phyloP scores from a whole-genome alignment of 164 flowering plant genomes.

The Macadamia tetraphylla region DNA sequence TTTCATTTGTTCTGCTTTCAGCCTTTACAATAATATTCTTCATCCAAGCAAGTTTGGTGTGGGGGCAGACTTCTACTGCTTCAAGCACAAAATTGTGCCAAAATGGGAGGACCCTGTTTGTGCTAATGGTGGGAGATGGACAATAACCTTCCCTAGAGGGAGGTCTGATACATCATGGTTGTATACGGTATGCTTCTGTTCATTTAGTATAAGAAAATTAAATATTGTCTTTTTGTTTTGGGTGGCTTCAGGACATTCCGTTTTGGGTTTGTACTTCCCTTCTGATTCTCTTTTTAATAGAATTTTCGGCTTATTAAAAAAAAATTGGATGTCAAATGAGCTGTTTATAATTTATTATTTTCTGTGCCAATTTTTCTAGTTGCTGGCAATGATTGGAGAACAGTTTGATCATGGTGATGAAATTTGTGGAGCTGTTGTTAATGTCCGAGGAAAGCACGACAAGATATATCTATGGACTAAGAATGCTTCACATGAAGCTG shows the following conservation, averaged over 20 bases:
- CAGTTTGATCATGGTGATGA: constrained; percentile 97
- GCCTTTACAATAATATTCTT: constrained; percentile 79
- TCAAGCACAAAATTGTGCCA: constrained; percentile 83
- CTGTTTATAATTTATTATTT: constrained; percentile 4
- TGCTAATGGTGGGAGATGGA: constrained; percentile 96
- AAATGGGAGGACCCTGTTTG: constrained; percentile 98
- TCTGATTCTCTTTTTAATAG: too few species aligned
- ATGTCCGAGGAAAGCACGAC: constrained; percentile 66
- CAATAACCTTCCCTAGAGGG: constrained; percentile 44
- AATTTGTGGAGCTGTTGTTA: constrained; percentile 94
- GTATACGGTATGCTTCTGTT: constrained; percentile 55
- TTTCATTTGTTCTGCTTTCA: constrained; percentile 20
- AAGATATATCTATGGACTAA: constrained; percentile 84
- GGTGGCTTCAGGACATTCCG: too few species aligned
- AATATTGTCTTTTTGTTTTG: background rate
- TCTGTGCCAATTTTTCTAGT: constrained; percentile 25
- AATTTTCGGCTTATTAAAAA: too few species aligned
- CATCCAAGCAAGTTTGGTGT: constrained; percentile 77
- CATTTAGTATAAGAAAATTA: background rate
- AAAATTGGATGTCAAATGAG: too few species aligned
- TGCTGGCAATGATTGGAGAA: constrained; percentile 96
- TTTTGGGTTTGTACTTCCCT: too few species aligned
- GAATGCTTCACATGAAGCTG: constrained; percentile 81
- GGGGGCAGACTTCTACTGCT: constrained; percentile 77
- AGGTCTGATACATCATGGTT: constrained; percentile 79